phyloP scores from a whole-genome alignment of 495 filamentous ascomycete genomes.

The Parathielavia hyrcaniae region DNA sequence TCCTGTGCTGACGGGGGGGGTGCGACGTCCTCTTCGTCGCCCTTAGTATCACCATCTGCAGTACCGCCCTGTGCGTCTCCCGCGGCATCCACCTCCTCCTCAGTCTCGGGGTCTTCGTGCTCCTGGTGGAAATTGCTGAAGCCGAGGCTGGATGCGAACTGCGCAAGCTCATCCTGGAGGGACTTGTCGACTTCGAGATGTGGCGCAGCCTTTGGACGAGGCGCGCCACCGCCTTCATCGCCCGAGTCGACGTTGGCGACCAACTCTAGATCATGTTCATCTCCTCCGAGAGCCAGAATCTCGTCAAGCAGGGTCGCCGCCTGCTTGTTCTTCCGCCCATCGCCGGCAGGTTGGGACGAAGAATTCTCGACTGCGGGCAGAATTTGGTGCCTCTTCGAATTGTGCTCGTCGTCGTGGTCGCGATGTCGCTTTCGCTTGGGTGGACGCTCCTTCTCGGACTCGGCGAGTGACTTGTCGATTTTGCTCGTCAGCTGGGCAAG shows the following conservation, averaged over 20 bases:
- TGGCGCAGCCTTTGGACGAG: conserved; percentile 22
- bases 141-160: conserved; percentile 43
- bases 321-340: conserved; percentile 21
- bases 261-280: conserved; percentile 65
- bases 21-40: conserved; percentile 23
- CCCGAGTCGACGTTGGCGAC: conserved; percentile 57
- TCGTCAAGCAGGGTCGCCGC: conserved; percentile 52
- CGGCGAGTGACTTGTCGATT: conserved; percentile 50
- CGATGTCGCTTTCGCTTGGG: conserved; percentile 42
- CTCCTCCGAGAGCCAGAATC: conserved; percentile 69
- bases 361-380: conserved; percentile 29
- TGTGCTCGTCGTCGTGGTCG: conserved; percentile 33
- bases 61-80: conserved; percentile 26
- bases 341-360: conserved; percentile 12
- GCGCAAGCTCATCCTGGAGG: conserved; percentile 39
- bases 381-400: conserved; percentile 46
- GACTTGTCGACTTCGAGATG: conserved; percentile 33
- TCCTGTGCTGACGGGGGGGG: conserved; percentile 20
- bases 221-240: conserved; percentile 48
- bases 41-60: conserved; percentile 22
- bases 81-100: conserved; percentile 32
- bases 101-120: conserved; percentile 31
- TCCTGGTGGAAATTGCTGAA: conserved; percentile 37
- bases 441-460: conserved; percentile 30
- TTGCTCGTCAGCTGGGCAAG: conserved; percentile 58